Evolutionary conservation across 177 flowering plant genomes (phyloP), one percentile per base, ranked within the genome.

Genomic region (Vitis hybrid): DNA sequence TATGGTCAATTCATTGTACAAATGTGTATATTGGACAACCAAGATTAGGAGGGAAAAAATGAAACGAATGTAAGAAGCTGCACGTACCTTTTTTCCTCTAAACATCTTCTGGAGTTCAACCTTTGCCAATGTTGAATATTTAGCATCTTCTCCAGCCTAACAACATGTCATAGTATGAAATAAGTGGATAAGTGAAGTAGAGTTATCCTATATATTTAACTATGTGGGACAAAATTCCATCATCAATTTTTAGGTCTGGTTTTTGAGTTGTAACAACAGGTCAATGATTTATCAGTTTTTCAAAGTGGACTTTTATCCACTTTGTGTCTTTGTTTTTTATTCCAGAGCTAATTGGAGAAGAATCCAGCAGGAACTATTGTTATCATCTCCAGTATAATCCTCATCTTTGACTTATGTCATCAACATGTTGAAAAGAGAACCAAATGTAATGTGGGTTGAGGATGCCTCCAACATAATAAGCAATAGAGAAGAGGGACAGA

Each of bases 81-180:
- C 53, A 71, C 78, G 8, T 80, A 92, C 96, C 79, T 51, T 76
- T 77, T 75, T 87, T 58, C 80, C 75, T 5, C 77, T 60, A 56
- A 92, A 90, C 74, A 92, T 74, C 78, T 79, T 90, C 84, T 79
- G 87, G 63, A 92, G 86, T 76, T 90, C 92, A 65, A 92, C 94
- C 71, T 80, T 80, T 19, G 90, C 87, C 70, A 85, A 31, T 26
- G 60, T 72, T 49, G 97, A 90, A 72, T 75, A 79, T 2, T 81
- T 78, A 6, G 71, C 63, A 76, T 92, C 94, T 80, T 92, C 97
- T 57, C 78, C 88, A 51, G 74, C 88, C 97, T 91, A 77, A 57
- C 14, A 26, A 70, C 10, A 74, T 62, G 45, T 48, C 16, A 16
- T 14, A 33, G 65, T 3, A 39, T 62, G 51, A 68, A 68, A 0